phyloP scores from a whole-genome alignment of 1,284 basidiomycete genomes.

The Mycena sp. region DNA sequence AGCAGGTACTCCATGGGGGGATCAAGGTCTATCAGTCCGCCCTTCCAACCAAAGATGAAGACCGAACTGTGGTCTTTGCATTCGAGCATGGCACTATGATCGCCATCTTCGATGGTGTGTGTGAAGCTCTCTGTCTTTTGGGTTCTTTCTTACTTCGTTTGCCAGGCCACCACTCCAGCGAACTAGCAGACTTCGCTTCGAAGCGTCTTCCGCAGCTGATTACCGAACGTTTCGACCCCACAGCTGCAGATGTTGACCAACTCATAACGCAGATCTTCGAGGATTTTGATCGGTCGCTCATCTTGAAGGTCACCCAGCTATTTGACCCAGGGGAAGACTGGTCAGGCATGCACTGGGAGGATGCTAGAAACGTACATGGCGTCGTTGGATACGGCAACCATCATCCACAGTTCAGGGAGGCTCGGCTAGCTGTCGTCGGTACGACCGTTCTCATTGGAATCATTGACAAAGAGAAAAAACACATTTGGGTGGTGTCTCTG shows the following conservation, averaged over 20 bases:
- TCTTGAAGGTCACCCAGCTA: background rate
- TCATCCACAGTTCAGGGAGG: slow-evolving; percentile 4
- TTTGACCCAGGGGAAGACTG: slow-evolving; percentile 13
- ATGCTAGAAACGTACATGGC: background rate
- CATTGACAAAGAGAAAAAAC: slow-evolving; percentile 23
- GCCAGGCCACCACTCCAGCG: slow-evolving; percentile 11
- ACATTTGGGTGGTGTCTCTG: slow-evolving; percentile 23
- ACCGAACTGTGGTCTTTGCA: too few species aligned
- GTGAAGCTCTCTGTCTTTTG: background rate
- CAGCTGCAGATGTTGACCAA: background rate
- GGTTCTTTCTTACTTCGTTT: background rate
- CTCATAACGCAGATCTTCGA: background rate
- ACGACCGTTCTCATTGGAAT: slow-evolving; percentile 28
- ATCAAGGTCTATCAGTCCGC: too few species aligned
- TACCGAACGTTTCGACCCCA: slow-evolving; percentile 10
- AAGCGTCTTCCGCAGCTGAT: slow-evolving; percentile 15
- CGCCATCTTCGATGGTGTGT: slow-evolving; percentile 25
- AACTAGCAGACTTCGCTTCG: slow-evolving; percentile 16
- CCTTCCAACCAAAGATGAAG: too few species aligned
- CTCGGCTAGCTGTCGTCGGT: slow-evolving; percentile 16
- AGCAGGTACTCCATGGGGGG: background rate
- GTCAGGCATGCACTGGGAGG: slow-evolving; percentile 3
- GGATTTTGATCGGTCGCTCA: too few species aligned
- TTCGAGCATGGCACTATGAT: slow-evolving; percentile 24
- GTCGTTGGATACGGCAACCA: slow-evolving; percentile 8